Conservation (phyloP, 495 filamentous ascomycete species). For the Trypethelium eluteriae region DNA sequence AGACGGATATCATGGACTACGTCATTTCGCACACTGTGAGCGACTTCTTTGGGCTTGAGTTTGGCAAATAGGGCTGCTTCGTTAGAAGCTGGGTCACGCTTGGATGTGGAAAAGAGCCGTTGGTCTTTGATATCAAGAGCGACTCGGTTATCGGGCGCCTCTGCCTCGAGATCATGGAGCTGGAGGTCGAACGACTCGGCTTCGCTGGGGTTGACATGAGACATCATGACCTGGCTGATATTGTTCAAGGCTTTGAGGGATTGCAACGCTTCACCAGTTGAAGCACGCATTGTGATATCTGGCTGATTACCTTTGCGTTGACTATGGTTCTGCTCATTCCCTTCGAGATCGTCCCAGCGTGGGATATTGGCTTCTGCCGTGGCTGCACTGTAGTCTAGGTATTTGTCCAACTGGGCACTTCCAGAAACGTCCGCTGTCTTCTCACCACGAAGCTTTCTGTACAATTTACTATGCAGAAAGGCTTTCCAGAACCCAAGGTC, state of each 20-base stretch:
- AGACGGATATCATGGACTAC: conserved; percentile 41
- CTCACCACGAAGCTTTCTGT: conserved; percentile 87
- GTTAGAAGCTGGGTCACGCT: conserved; percentile 1
- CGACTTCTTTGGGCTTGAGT: conserved; percentile 59
- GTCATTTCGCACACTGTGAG: conserved; percentile 46
- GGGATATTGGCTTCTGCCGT: conserved; percentile 58
- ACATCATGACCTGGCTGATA: conserved; percentile 84
- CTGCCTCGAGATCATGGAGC: conserved; percentile 59
- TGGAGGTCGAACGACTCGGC: conserved; percentile 35
- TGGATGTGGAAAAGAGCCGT: conserved; percentile 60
- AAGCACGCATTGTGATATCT: conserved; percentile 79
- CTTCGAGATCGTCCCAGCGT: conserved; percentile 82
- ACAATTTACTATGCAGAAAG: conserved; percentile 83
- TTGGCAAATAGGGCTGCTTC: conserved; percentile 46
- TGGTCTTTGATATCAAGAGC: conserved; percentile 83
- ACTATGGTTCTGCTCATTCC: conserved; percentile 85
- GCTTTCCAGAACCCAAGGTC: conserved; percentile 69
- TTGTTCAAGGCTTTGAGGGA: conserved; percentile 81
- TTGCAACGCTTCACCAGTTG: conserved; percentile 55
- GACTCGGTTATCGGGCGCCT: conserved; percentile 63
- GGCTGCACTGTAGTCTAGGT: conserved; percentile 46
- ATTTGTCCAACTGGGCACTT: conserved; percentile 62
- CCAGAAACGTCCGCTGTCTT: conserved; percentile 52
- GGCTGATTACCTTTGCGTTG: conserved; percentile 72
- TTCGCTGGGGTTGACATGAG: conserved; percentile 71